Evolutionary conservation across 108 stramenopile genomes (phyloP).

Genomic region (Fistulifera pelliculosa): DNA sequence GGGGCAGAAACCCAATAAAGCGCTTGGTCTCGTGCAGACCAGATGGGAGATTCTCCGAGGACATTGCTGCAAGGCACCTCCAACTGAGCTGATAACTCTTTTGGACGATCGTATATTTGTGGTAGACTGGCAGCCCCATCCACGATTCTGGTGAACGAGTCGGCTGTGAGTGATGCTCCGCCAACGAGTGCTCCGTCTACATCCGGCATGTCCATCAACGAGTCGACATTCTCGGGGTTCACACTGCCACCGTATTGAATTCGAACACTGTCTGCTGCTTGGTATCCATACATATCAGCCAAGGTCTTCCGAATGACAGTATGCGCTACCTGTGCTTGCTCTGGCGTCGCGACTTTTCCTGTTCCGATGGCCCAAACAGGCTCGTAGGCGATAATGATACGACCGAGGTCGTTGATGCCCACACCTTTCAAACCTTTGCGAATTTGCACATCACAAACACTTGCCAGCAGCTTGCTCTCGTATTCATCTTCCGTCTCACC

Average conservation of each 20-base stretch:
- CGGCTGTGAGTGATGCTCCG: conserved; percentile 82
- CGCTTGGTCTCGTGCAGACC: conserved; percentile 40
- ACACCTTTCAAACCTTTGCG: conserved; percentile 76
- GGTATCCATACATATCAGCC: conserved; percentile 62
- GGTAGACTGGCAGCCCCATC: conserved; percentile 34
- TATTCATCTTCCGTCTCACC: conserved; percentile 93
- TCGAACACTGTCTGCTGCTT: conserved; percentile 61
- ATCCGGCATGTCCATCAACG: conserved; percentile 83
- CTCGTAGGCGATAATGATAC: conserved; percentile 96
- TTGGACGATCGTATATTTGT: too few relatives aligned
- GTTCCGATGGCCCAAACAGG: conserved; percentile 98
- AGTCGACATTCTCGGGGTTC: conserved; percentile 85
- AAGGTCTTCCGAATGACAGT: conserved; percentile 67
- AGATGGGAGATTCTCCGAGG: conserved; percentile 56
- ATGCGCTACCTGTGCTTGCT: conserved; percentile 58
- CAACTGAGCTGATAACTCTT: too few relatives aligned
- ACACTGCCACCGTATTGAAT: conserved; percentile 95
- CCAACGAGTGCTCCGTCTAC: conserved; percentile 96
- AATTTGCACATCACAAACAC: conserved; percentile 84
- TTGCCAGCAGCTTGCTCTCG: conserved; percentile 83
- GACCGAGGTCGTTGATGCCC: conserved; percentile 55
- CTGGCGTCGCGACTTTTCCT: conserved; percentile 80
- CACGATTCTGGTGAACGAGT: conserved; percentile 87
- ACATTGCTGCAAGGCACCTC: conserved; percentile 24
- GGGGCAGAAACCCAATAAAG: conserved; percentile 64